Evolutionary conservation across 169 alveolate species (phyloP), one percentile per base, ranked within the genome.

Genomic region (Cryptosporidium ryanae): DNA sequence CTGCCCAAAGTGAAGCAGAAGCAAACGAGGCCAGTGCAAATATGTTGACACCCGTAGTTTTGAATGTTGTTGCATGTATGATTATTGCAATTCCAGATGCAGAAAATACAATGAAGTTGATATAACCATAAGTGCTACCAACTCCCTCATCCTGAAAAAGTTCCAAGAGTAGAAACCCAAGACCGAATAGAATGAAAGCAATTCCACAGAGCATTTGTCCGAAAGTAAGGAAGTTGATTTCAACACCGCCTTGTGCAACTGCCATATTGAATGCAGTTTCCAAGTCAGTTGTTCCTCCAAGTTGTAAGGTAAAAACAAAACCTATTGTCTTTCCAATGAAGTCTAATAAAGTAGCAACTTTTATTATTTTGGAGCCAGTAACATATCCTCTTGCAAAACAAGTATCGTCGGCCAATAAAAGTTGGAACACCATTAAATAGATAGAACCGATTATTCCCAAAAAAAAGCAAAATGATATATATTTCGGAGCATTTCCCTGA

Each of bases 351-450:
- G 98, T 92, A 23, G 98, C 98, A 55, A 95, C 81, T 63, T 96
- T 90, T 57, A 95, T 84, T 50, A 95, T 94, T 91, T 95, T 95
- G 67, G 97, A 94, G 25, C 98, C 98, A 21, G 98, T 94, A 66
- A 97, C 96, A 90, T 95, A 95, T 32, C 98, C 98, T 90, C 98
- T 91, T 64, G 98, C 97, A 97, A 97, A 95, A 87, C 97, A 94
- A 27, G 98, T 94, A 66, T 95, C 98, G 68, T 95, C 98, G 15
- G 98, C 98, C 21, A 95, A 92, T 52, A 95, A 92, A 29, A 95
- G 95, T 91, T 95, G 98, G 90, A 95, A 95, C 84, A 95, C 93
- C 91, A 95, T 92, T 52, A 95, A 90, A 66, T 93, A 89, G 46
- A 93, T 82, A 27, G 98, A 93, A 31, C 98, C 98, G 18, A 94